Evolutionary conservation across 2,329 filamentous ascomycete genomes (phyloP).

Genomic region (Talaromyces islandicus): DNA sequence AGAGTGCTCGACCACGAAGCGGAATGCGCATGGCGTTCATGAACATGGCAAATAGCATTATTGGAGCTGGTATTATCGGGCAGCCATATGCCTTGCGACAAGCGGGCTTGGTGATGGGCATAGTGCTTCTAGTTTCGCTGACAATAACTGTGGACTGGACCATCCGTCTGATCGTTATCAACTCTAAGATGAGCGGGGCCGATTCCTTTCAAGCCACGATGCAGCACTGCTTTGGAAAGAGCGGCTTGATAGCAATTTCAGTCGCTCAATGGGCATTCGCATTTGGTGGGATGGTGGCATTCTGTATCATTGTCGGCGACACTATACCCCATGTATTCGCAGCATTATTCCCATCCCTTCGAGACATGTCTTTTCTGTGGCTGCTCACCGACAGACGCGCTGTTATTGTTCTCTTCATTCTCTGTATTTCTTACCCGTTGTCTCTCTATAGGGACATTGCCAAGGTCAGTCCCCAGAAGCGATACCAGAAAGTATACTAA

Average conservation of each 20-base stretch:
- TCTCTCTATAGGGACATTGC: slow-evolving; percentile 95
- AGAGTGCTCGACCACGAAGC: slow-evolving; percentile 69
- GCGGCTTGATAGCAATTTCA: slow-evolving; percentile 81
- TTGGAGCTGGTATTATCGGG: slow-evolving; percentile 67
- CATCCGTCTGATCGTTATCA: slow-evolving; percentile 92
- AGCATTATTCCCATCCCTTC: slow-evolving; percentile 73
- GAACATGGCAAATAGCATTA: slow-evolving; percentile 99
- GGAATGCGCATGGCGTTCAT: slow-evolving; percentile 86
- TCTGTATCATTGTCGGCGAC: slow-evolving; percentile 95
- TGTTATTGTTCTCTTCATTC: slow-evolving; percentile 79
- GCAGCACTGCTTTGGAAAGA: slow-evolving; percentile 85
- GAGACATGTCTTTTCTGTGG: slow-evolving; percentile 68
- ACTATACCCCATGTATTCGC: slow-evolving; percentile 85
- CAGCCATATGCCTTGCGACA: slow-evolving; percentile 96
- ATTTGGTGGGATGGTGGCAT: slow-evolving; percentile 97
- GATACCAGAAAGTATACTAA: slow-evolving; percentile 22
- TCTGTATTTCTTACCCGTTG: slow-evolving; percentile 83
- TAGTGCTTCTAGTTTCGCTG: slow-evolving; percentile 69
- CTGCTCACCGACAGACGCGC: slow-evolving; percentile 74
- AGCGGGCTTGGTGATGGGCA: slow-evolving; percentile 76
- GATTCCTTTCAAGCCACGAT: slow-evolving; percentile 95
- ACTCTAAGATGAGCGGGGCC: slow-evolving; percentile 91
- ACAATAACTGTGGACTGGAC: slow-evolving; percentile 95
- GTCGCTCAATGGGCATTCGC: slow-evolving; percentile 97
- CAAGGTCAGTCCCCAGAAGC: slow-evolving; percentile 55